Conservation (phyloP, 2,329 filamentous ascomycete genomes). For the Pyricularia grisea region DNA sequence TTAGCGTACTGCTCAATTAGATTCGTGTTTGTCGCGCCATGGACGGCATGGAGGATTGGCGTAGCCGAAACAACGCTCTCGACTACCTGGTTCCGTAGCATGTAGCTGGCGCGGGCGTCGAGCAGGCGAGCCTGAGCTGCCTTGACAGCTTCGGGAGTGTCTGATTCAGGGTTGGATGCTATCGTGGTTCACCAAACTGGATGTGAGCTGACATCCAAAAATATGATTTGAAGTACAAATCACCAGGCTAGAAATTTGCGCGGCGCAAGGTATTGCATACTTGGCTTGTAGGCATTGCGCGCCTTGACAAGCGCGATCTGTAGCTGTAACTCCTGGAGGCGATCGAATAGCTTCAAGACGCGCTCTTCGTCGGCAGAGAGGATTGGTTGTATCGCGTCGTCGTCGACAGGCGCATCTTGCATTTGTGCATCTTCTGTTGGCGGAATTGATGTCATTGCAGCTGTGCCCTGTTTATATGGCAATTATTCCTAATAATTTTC, state of each 20-base stretch:
- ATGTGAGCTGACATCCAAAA: neutral
- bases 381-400: constrained; percentile 25
- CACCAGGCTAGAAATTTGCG: neutral
- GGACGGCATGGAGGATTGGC: constrained; percentile 69
- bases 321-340: constrained; percentile 59
- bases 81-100: constrained; percentile 58
- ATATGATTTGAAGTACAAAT: neutral
- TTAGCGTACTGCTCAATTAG: neutral
- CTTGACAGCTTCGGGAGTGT: constrained; percentile 33
- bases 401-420: neutral
- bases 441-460: neutral
- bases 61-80: constrained; percentile 62
- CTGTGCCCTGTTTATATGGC: neutral
- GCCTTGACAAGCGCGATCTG: constrained; percentile 59
- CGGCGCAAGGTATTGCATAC: neutral
- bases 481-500: neutral
- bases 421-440: neutral
- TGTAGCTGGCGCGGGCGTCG: constrained; percentile 60
- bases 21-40: constrained; percentile 38
- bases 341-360: constrained; percentile 61
- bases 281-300: constrained; percentile 18
- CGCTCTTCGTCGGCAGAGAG: constrained; percentile 58
- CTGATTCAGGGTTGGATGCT: neutral
- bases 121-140: constrained; percentile 57
- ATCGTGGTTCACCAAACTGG: constrained; percentile 5